phyloP scores from a whole-genome alignment of 495 filamentous ascomycete species.

The Parachaetomium inaequale region DNA sequence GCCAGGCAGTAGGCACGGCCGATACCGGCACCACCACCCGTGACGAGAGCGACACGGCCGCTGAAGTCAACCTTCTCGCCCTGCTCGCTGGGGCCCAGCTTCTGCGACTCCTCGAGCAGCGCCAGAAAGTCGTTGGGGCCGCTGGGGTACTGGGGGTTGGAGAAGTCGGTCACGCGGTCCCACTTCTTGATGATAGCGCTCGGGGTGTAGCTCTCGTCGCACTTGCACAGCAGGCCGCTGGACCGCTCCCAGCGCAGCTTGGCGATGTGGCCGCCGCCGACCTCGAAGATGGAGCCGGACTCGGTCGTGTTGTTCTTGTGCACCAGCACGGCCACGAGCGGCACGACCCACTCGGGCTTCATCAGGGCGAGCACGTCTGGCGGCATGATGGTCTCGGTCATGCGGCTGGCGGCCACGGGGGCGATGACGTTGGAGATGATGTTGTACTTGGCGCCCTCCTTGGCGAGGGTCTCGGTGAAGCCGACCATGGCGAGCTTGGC shows the following conservation, averaged over 20 bases:
- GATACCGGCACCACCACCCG: conserved; percentile 89
- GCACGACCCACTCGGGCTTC: conserved; percentile 95
- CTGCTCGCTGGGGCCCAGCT: conserved; percentile 66
- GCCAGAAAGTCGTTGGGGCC: conserved; percentile 88
- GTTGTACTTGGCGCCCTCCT: conserved; percentile 98
- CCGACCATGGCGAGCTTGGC: conserved; percentile 95
- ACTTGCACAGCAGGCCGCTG: conserved; percentile 84
- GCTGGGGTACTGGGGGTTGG: conserved; percentile 73
- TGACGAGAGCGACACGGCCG: conserved; percentile 87
- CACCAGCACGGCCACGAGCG: conserved; percentile 82
- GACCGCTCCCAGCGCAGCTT: conserved; percentile 96
- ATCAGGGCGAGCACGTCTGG: conserved; percentile 84
- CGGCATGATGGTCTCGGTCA: conserved; percentile 98
- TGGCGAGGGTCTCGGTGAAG: conserved; percentile 97
- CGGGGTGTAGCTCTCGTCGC: conserved; percentile 83
- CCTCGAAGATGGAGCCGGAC: conserved; percentile 87
- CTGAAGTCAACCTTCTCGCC: conserved; percentile 82
- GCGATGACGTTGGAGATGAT: conserved; percentile 95
- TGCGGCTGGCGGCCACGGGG: conserved; percentile 90
- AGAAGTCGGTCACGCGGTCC: conserved; percentile 84
- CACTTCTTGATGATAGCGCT: conserved; percentile 85
- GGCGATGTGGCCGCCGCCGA: conserved; percentile 86
- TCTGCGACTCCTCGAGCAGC: conserved; percentile 80
- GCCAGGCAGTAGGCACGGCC: conserved; percentile 88
- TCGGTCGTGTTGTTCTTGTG: conserved; percentile 85